A percentile compares a stretch with the other conserved stretches of the same genome.
phyloP scores from a whole-genome alignment of 495 filamentous ascomycete species.

The Evernia prunastri region DNA sequence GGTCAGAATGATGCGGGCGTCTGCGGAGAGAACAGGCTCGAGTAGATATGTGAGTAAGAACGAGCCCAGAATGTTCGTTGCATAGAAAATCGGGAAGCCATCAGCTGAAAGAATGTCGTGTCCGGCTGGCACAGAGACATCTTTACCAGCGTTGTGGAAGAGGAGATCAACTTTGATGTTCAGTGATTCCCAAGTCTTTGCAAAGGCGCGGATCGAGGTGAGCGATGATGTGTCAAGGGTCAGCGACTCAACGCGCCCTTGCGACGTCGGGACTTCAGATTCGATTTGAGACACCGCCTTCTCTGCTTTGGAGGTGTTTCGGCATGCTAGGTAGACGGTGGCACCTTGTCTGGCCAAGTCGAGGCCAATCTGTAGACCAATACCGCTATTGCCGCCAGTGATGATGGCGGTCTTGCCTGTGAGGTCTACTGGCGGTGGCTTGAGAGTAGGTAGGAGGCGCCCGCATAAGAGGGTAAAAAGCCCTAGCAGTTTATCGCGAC shows the following conservation, averaged over 20 bases:
- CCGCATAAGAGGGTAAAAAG: neutral
- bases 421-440: conserved; percentile 18
- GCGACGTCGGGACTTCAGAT: neutral
- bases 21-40: neutral
- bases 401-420: conserved; percentile 25
- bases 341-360: conserved; percentile 22
- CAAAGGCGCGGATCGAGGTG: conserved; percentile 2
- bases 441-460: neutral
- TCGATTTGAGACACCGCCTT: conserved; percentile 6
- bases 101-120: conserved; percentile 1
- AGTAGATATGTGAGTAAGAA: conserved; percentile 16
- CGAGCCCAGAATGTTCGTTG: conserved; percentile 17
- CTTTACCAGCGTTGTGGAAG: conserved; percentile 15
- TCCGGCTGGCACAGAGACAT: neutral
- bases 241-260: conserved; percentile 1
- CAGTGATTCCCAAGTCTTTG: neutral
- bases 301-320: conserved; percentile 18
- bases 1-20: conserved; percentile 12
- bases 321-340: conserved; percentile 27
- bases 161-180: conserved; percentile 12
- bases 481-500: conserved; percentile 3
- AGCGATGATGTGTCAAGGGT: conserved; percentile 6
- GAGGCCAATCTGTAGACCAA: conserved; percentile 25
- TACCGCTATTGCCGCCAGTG: conserved; percentile 26
- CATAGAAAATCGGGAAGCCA: conserved; percentile 10